These are phyloP conservation scores for Aegilops tauschii DNA, from an alignment of 176 grass and related monocot species.

Conservation along the genomic window DNA sequence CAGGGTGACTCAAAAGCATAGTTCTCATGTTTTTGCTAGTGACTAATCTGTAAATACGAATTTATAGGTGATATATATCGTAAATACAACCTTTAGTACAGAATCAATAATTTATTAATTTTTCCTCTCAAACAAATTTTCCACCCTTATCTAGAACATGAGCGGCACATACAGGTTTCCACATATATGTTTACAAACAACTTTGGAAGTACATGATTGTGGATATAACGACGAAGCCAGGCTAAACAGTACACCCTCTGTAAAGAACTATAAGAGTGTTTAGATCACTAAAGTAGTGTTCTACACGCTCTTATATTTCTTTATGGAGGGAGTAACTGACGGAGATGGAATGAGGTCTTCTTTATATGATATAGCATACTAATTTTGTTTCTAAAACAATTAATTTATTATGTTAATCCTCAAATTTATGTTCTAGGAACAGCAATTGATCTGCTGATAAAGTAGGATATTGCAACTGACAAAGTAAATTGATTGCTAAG, in stretches of 20 bases:
- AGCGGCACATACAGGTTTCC: background rate
- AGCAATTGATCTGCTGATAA: background rate
- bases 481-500: background rate
- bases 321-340: too few species aligned
- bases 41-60: background rate
- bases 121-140: background rate
- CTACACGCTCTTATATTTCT: too few species aligned
- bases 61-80: background rate
- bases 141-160: background rate
- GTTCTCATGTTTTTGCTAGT: background rate
- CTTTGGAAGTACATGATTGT: slow-evolving; percentile 12
- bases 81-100: background rate
- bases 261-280: too few species aligned
- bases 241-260: background rate
- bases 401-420: background rate
- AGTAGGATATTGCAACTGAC: background rate
- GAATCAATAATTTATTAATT: background rate
- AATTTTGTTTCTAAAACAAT: background rate
- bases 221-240: background rate
- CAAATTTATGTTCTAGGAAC: background rate
- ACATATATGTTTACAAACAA: background rate
- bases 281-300: too few species aligned
- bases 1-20: background rate
- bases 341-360: background rate
- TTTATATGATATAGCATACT: background rate